phyloP scores from a whole-genome alignment of 2,329 filamentous ascomycete genomes.

The Ambrosiella xylebori region DNA sequence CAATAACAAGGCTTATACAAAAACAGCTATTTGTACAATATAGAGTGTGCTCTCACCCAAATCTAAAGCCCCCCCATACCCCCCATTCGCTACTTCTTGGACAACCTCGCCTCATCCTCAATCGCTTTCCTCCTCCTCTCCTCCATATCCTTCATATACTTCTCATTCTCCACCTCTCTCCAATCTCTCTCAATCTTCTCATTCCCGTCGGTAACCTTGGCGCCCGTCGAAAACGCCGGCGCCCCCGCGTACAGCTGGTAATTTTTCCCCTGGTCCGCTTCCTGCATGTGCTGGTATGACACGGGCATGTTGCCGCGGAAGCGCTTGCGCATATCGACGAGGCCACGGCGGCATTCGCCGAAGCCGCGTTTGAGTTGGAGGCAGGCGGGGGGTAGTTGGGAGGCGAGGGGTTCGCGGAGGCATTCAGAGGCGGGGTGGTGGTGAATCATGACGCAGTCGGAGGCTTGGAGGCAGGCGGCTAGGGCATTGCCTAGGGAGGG shows the following conservation, averaged over 20 bases:
- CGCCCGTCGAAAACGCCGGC: conserved; percentile 47
- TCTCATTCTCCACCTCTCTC: conserved; percentile 48
- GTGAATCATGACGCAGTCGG: conserved; percentile 88
- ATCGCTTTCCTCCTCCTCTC: conserved; percentile 2
- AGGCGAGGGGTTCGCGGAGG: conserved; percentile 62
- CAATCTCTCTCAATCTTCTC: conserved; percentile 44
- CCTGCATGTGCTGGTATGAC: conserved; percentile 41
- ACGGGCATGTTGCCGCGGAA: conserved; percentile 90
- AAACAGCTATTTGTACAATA: not conserved
- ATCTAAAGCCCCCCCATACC: not conserved
- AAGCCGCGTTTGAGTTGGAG: conserved; percentile 87
- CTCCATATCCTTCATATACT: conserved; percentile 27
- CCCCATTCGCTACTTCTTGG: conserved; percentile 8
- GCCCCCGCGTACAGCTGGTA: conserved; percentile 68
- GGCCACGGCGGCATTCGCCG: conserved; percentile 84
- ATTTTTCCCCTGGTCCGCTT: conserved; percentile 40
- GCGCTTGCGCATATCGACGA: conserved; percentile 97
- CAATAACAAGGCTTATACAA: not conserved
- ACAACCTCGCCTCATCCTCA: conserved; percentile 4
- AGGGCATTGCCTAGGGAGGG: conserved; percentile 58
- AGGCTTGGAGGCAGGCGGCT: conserved; percentile 86
- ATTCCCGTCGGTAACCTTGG: conserved; percentile 49
- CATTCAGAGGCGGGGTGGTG: conserved; percentile 78
- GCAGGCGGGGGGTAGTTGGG: conserved; percentile 71
- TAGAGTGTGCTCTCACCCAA: not conserved